These are phyloP conservation scores for Salvia rosmarinus DNA, from an alignment of 257 asterid genomes.

Conservation along the genomic window DNA sequence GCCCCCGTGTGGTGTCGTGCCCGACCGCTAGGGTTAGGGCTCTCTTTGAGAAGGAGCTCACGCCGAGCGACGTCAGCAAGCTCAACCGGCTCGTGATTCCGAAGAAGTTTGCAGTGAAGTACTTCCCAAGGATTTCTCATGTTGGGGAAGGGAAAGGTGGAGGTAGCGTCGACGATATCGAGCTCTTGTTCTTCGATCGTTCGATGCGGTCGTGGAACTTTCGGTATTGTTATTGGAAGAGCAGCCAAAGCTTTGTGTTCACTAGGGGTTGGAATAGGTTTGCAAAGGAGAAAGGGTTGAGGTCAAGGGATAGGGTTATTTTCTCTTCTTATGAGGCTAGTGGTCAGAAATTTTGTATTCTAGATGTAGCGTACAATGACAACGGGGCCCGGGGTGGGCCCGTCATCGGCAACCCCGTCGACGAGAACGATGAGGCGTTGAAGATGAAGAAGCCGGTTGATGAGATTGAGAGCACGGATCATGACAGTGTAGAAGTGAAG, in stretches of 20 bases:
- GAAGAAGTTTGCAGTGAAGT: constrained; percentile 47
- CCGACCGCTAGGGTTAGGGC: neutral
- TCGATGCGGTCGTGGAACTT: constrained; percentile 65
- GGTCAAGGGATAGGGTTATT: constrained; percentile 49
- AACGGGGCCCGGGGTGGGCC: constrained; percentile 4
- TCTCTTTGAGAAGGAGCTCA: constrained; percentile 61
- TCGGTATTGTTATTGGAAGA: constrained; percentile 70
- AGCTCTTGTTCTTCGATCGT: constrained; percentile 48
- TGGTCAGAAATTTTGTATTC: constrained; percentile 35
- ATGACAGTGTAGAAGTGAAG: neutral
- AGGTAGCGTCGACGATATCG: constrained; percentile 37
- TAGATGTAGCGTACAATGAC: constrained; percentile 46
- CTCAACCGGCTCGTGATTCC: constrained; percentile 64
- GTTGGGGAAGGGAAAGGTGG: neutral
- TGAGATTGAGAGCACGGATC: constrained; percentile 5
- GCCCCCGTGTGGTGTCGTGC: neutral
- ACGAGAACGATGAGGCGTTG: neutral
- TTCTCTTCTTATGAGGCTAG: constrained; percentile 46
- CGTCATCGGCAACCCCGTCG: neutral
- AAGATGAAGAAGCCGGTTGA: neutral
- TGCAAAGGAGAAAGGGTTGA: constrained; percentile 54
- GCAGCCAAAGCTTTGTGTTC: constrained; percentile 77
- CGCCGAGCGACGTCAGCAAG: constrained; percentile 65
- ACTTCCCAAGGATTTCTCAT: constrained; percentile 46
- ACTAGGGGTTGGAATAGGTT: constrained; percentile 70